phyloP scores from a whole-genome alignment of 257 asterid species.

The Dorcoceras hygrometricum region DNA sequence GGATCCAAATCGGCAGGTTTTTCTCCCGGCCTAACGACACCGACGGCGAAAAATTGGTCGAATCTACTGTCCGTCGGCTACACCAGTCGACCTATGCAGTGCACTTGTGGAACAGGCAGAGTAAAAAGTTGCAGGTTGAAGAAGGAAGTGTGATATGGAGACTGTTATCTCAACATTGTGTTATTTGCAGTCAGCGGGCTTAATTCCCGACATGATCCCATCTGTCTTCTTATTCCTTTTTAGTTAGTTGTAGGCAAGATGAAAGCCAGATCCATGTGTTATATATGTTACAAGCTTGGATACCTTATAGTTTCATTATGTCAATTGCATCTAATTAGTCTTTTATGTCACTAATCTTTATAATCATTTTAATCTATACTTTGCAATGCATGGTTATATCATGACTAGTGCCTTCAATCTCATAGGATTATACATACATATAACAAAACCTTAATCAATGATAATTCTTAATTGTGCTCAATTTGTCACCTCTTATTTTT shows the following conservation, averaged over 20 bases:
- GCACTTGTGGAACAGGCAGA: constrained; percentile 72
- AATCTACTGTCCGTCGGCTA: constrained; percentile 38
- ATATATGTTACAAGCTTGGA: not conserved
- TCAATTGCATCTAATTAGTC: not conserved
- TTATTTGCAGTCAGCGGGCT: constrained; percentile 35
- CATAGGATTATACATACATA: too few species aligned
- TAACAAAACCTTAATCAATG: too few species aligned
- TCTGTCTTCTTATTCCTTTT: too few species aligned
- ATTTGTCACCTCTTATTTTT: too few species aligned
- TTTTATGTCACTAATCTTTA: too few species aligned
- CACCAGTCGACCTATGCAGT: constrained; percentile 45
- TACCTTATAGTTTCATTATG: not conserved
- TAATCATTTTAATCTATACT: too few species aligned
- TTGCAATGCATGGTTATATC: too few species aligned
- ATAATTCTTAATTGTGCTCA: too few species aligned
- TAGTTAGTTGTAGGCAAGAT: not conserved
- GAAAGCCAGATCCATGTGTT: too few species aligned
- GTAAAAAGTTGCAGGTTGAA: constrained; percentile 46
- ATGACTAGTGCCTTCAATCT: too few species aligned
- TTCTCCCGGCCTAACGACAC: constrained; percentile 35
- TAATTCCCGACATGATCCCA: too few species aligned
- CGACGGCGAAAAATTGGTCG: constrained; percentile 38
- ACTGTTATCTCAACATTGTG: constrained; percentile 52
- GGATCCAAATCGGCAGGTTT: constrained; percentile 41
- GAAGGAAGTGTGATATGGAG: constrained; percentile 61